These are phyloP conservation scores for Acanthochlamys bracteata DNA, from an alignment of 106 monocot genomes.

Conservation along the genomic window DNA sequence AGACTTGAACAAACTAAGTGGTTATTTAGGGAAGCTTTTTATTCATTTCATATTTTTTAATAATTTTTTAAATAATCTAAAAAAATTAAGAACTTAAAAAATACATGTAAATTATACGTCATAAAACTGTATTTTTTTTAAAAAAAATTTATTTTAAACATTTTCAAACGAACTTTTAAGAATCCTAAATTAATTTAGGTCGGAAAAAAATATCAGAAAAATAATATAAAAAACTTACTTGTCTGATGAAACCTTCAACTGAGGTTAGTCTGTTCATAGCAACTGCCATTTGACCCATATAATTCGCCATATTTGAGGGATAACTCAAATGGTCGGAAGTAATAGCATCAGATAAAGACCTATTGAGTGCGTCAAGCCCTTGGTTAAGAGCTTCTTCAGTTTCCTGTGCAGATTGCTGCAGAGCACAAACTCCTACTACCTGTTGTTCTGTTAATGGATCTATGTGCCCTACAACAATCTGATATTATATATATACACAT, in stretches of 20 bases:
- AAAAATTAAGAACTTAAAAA: too few species aligned
- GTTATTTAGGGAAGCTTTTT: too few species aligned
- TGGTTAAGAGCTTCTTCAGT: constrained; percentile 89
- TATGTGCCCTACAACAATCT: constrained; percentile 57
- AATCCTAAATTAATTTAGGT: too few species aligned
- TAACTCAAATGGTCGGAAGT: constrained; percentile 51
- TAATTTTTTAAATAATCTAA: too few species aligned
- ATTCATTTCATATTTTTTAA: too few species aligned
- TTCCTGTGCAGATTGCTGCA: constrained; percentile 76
- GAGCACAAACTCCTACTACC: constrained; percentile 51
- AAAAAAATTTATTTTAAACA: too few species aligned
- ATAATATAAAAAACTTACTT: constrained; percentile 44
- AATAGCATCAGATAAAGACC: constrained; percentile 63
- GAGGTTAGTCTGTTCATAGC: constrained; percentile 84
- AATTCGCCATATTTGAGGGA: constrained; percentile 77
- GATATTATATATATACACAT: background rate
- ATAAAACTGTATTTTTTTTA: too few species aligned
- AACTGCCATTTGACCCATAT: constrained; percentile 85
- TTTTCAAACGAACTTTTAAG: too few species aligned
- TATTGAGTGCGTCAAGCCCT: constrained; percentile 69
- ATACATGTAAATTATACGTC: too few species aligned
- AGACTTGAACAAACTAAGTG: too few species aligned
- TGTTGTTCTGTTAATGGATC: constrained; percentile 87
- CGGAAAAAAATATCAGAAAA: too few species aligned
- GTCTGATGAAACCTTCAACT: constrained; percentile 66